These are phyloP conservation scores for Taxawa tesnikishii DNA, from an alignment of 2,329 filamentous ascomycete genomes.

Conservation along the genomic window DNA sequence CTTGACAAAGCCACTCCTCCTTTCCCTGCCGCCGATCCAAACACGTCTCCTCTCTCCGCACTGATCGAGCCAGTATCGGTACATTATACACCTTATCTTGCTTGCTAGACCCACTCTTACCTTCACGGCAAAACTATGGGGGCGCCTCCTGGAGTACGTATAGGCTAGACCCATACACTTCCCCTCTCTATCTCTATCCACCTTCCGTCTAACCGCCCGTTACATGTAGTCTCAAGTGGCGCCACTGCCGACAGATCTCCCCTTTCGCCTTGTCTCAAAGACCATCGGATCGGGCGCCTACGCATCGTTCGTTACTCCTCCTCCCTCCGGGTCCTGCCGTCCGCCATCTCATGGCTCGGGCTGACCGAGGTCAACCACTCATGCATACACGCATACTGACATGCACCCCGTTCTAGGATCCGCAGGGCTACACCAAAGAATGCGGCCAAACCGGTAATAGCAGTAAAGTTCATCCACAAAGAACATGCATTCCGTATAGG, in stretches of 20 bases:
- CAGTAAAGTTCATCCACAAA: constrained; percentile 98
- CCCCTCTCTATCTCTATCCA: constrained; percentile 1
- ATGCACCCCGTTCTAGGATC: constrained; percentile 44
- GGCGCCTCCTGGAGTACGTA: constrained; percentile 18
- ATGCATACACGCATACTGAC: background rate
- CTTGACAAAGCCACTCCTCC: too few species aligned
- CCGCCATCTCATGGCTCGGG: background rate
- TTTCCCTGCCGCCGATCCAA: too few species aligned
- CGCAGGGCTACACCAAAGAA: constrained; percentile 80
- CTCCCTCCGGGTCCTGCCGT: constrained; percentile 1
- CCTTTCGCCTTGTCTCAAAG: constrained; percentile 89
- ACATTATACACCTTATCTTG: too few species aligned
- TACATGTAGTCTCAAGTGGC: constrained; percentile 67
- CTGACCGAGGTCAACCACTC: constrained; percentile 2
- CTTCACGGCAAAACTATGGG: too few species aligned
- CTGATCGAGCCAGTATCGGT: too few species aligned
- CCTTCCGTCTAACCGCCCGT: background rate
- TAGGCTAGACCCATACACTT: background rate
- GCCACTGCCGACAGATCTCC: constrained; percentile 71
- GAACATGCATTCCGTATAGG: constrained; percentile 83
- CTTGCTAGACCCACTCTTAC: too few species aligned
- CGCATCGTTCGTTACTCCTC: constrained; percentile 60
- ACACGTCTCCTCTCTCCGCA: too few species aligned
- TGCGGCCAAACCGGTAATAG: constrained; percentile 64
- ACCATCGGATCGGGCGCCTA: constrained; percentile 96